These are phyloP conservation scores for Skeletonema potamos DNA, from an alignment of 108 stramenopile species.

Conservation along the genomic window DNA sequence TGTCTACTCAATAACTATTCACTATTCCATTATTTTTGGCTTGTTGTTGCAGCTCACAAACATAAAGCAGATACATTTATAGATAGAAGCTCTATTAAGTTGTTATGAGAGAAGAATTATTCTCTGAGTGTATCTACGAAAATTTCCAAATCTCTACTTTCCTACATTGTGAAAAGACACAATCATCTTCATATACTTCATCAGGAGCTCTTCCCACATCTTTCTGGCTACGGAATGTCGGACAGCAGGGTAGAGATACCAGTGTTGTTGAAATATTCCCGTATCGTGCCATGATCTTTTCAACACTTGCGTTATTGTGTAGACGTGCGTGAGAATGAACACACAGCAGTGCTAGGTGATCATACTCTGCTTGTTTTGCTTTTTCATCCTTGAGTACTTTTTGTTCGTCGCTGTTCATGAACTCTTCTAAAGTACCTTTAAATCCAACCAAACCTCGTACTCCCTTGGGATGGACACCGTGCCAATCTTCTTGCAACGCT, in stretches of 20 bases:
- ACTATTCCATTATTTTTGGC: no score
- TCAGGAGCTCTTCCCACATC: slow-evolving; percentile 51
- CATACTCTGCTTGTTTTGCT: slow-evolving; percentile 1
- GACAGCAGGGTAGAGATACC: slow-evolving; percentile 54
- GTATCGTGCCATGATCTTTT: slow-evolving; percentile 23
- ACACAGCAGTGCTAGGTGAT: slow-evolving; percentile 47
- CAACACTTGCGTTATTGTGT: slow-evolving; percentile 15
- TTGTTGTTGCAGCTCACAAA: no score
- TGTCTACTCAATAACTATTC: no score
- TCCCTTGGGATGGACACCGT: slow-evolving; percentile 8
- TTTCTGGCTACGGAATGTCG: slow-evolving; percentile 34
- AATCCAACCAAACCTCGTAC: slow-evolving; percentile 42
- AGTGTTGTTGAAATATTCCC: slow-evolving; percentile 37
- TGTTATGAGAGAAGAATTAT: no score
- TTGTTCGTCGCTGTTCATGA: not conserved
- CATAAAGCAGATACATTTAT: no score
- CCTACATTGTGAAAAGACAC: slow-evolving; percentile 51
- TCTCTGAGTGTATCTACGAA: no score
- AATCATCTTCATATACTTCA: slow-evolving; percentile 52
- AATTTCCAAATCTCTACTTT: slow-evolving; percentile 55
- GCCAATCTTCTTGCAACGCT: slow-evolving; percentile 44
- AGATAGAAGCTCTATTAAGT: no score
- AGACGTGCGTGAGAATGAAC: slow-evolving; percentile 63
- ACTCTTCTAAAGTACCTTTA: slow-evolving; percentile 48
- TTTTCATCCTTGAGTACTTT: not conserved